phyloP scores from a whole-genome alignment of 768 basidiomycete genomes.

The Xanthoconium purpureum region DNA sequence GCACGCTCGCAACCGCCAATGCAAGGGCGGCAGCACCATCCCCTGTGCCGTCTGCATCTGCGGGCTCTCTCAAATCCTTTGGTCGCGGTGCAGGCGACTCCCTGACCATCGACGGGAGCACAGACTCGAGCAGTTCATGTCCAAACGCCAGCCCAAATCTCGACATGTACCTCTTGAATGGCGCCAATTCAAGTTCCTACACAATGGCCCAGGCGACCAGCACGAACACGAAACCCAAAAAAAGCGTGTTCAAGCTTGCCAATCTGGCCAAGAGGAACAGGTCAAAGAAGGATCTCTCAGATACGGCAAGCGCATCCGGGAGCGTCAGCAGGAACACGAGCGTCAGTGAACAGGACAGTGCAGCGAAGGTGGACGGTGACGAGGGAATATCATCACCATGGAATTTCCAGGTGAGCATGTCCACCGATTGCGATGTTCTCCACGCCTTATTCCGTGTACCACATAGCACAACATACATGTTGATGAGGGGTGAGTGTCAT shows the following conservation, averaged over 20 bases:
- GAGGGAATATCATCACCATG: slow-evolving; percentile 66
- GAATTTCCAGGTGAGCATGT: slow-evolving; percentile 62
- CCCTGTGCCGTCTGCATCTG: slow-evolving; percentile 19
- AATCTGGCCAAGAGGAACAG: slow-evolving; percentile 34
- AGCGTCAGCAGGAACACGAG: slow-evolving; percentile 12
- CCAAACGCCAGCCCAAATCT: slow-evolving; percentile 1
- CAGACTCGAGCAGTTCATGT: slow-evolving; percentile 26
- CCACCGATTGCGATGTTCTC: not conserved
- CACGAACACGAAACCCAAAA: slow-evolving; percentile 22
- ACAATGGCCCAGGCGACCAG: slow-evolving; percentile 3
- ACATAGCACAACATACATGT: slow-evolving; percentile 76
- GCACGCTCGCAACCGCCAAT: not conserved
- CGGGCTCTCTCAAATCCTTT: slow-evolving; percentile 17
- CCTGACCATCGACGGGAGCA: slow-evolving; percentile 20
- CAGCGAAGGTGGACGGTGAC: slow-evolving; percentile 38
- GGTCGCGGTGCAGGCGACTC: slow-evolving; percentile 9
- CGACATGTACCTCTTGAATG: slow-evolving; percentile 12
- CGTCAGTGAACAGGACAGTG: slow-evolving; percentile 8
- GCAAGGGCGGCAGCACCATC: slow-evolving; percentile 11
- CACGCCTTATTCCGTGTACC: not conserved
- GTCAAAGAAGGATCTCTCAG: slow-evolving; percentile 29
- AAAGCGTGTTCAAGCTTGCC: slow-evolving; percentile 36
- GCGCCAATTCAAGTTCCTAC: slow-evolving; percentile 18
- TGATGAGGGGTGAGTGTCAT: slow-evolving; percentile 58
- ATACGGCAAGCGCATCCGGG: slow-evolving; percentile 13